phyloP scores from a whole-genome alignment of 345 rosid species.

The Rhizophora mangle region DNA sequence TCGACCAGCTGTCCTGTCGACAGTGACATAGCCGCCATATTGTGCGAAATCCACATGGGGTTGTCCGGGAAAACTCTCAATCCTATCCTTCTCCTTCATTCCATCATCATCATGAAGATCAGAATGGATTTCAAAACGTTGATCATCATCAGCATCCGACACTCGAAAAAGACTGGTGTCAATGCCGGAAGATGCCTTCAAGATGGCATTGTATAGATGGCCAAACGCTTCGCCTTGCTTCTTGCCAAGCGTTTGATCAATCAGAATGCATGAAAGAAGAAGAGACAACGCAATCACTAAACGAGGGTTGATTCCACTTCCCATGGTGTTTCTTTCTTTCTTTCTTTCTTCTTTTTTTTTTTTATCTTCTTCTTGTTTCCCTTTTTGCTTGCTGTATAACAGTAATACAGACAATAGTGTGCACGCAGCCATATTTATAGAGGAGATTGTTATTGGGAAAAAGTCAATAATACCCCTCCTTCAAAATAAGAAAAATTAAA shows the following conservation, averaged over 20 bases:
- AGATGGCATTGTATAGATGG: constrained; percentile 29
- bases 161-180: constrained; percentile 21
- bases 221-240: constrained; percentile 29
- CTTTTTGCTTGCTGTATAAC: too few relatives aligned
- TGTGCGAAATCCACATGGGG: constrained; percentile 50
- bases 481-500: too few relatives aligned
- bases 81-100: constrained; percentile 49
- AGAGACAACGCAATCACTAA: constrained; percentile 9
- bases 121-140: neutral
- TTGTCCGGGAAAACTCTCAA: constrained; percentile 58
- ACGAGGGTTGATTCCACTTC: constrained; percentile 9
- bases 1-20: constrained; percentile 51
- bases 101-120: constrained; percentile 22
- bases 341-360: too few relatives aligned
- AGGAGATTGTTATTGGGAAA: neutral
- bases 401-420: neutral
- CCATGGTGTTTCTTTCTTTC: constrained; percentile 11
- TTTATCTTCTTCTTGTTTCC: too few relatives aligned
- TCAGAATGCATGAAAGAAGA: constrained; percentile 7
- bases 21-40: constrained; percentile 66
- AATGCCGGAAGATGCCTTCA: constrained; percentile 19
- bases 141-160: neutral
- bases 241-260: constrained; percentile 17
- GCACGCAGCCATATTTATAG: neutral
- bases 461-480: neutral